Evolutionary conservation across 805 yeast genomes (phyloP), one percentile per base, ranked within the genome.

Genomic region (Blastobotrys mokoenaii): DNA sequence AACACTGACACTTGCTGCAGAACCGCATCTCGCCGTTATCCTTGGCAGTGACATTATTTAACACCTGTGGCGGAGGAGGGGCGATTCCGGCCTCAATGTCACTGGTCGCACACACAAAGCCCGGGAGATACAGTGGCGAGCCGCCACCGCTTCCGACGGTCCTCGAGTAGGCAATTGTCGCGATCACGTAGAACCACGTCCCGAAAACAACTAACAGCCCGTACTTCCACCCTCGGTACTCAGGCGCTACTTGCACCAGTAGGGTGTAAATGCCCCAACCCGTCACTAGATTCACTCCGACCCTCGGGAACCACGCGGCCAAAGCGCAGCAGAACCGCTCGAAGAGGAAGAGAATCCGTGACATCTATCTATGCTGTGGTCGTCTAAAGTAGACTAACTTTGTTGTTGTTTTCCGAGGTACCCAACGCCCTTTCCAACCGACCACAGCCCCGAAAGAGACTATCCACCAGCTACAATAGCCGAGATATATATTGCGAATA

Each of bases 11-110:
- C 46, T 69, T 70, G 31, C 48, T 43, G 53, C 73, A 69, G 50
- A 51, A 67, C 39, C 73, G 55, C 53, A 53, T 54, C 33, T 60
- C 55, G n/a, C 73, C 73, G 45, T 69, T 64, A 20, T 60, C 64
- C 50, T 69, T 69, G 25, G 72, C 67, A 18, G 63, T 60, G 36
- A 68, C 63, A 15, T 53, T 51, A 44, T 49, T 45, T 41, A 53
- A 40, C 15, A 54, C 55, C n/a, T 43, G 55, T 6, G 67, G 66
- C 9, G 62, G 56, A 5, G 44, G 44, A 29, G 54, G 44, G 1
- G 52, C 30, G 5, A 38, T 38, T 16, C 57, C 61, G 2, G 51
- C 39, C 40, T 60, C 65, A 32, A 53, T 41, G 43, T 59, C 64
- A 7, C 46, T 41, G 11, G 17, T 27, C 6, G 17, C 43, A n/a